Percentiles rank a stretch among this genome's conserved stretches.
Conservation (phyloP, 305 asterid species). For the Coffea humblotiana region DNA sequence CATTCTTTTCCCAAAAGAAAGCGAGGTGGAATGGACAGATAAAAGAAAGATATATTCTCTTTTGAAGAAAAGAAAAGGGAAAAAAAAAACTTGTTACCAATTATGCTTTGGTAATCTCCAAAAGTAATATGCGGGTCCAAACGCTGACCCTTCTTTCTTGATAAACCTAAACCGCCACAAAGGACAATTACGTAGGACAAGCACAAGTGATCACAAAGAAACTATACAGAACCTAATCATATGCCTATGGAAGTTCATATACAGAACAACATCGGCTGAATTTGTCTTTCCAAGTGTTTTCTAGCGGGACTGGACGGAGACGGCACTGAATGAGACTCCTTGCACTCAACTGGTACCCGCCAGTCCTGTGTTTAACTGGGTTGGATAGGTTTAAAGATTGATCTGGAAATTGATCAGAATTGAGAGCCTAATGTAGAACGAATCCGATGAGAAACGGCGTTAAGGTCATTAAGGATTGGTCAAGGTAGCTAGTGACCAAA, state of each 20-base stretch:
- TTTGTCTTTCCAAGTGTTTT: slow-evolving; percentile 24
- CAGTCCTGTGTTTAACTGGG: background rate
- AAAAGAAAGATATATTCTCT: no score
- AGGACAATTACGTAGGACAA: background rate
- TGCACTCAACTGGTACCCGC: background rate
- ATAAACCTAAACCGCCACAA: background rate
- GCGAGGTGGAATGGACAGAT: background rate
- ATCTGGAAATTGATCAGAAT: background rate
- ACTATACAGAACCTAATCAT: background rate
- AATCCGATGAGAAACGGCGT: background rate
- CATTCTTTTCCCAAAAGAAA: background rate
- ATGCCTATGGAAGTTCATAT: background rate
- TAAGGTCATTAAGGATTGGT: background rate
- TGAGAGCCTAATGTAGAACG: background rate
- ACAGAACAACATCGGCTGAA: background rate
- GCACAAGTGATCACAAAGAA: background rate
- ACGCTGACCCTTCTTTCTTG: background rate
- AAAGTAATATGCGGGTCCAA: background rate
- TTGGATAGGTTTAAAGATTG: background rate
- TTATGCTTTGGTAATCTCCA: no score
- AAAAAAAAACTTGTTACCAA: no score
- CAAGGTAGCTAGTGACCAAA: background rate
- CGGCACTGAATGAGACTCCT: slow-evolving; percentile 9
- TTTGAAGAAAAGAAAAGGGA: no score
- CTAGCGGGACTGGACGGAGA: background rate